Conservation (phyloP, 1,284 basidiomycete genomes). For the Ceratobasidium sp. region DNA sequence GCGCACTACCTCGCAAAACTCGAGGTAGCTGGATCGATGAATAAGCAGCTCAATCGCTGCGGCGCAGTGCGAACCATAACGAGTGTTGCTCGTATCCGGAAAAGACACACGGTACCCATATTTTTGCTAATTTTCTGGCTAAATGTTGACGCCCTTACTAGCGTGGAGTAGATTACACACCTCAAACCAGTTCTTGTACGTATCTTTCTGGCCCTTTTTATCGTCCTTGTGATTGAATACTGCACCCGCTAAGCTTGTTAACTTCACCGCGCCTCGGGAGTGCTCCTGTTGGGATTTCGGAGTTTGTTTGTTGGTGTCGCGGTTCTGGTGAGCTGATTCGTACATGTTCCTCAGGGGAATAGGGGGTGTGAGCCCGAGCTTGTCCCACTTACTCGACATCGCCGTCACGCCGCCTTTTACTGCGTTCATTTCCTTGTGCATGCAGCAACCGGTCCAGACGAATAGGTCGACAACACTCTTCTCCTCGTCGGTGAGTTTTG, state of each 20-base stretch:
- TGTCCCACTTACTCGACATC: slow-evolving; percentile 54
- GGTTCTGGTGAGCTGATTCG: not conserved
- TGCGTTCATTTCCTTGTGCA: slow-evolving; percentile 62
- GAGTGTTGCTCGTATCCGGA: slow-evolving; percentile 38
- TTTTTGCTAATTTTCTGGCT: no score
- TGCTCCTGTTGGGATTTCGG: not conserved
- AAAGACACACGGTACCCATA: not conserved
- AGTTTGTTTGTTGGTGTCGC: slow-evolving; percentile 53
- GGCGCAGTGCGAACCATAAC: slow-evolving; percentile 32
- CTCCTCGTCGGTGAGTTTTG: not conserved
- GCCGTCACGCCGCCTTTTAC: slow-evolving; percentile 56
- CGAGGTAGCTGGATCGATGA: not conserved
- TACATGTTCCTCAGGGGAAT: slow-evolving; percentile 55
- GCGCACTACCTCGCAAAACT: slow-evolving; percentile 8
- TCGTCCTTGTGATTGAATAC: slow-evolving; percentile 57
- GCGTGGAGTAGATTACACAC: not conserved
- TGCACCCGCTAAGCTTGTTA: slow-evolving; percentile 53
- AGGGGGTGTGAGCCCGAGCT: slow-evolving; percentile 48
- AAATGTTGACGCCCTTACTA: no score
- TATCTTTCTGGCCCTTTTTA: slow-evolving; percentile 57
- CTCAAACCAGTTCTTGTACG: slow-evolving; percentile 50
- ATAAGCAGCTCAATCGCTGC: slow-evolving; percentile 33
- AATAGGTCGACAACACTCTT: not conserved
- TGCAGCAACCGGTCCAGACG: slow-evolving; percentile 58
- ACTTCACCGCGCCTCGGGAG: slow-evolving; percentile 55